Percentiles rank a stretch among this genome's conserved stretches.
Conservation (phyloP, 495 filamentous ascomycete species). For the Cercophora newfieldiana region DNA sequence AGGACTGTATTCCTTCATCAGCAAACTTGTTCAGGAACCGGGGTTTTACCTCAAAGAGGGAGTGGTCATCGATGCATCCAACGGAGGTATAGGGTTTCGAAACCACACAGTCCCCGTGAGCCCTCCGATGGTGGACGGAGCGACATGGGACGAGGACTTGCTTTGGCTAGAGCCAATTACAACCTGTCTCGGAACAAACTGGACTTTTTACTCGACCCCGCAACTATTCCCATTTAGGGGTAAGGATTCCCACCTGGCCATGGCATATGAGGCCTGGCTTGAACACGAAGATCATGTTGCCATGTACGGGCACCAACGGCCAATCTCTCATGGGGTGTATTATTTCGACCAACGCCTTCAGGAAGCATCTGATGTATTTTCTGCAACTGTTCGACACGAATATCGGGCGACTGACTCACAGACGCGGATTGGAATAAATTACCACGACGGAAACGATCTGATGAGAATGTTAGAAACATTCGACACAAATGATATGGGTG, state of each 20-base stretch:
- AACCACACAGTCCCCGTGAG: constrained; percentile 2
- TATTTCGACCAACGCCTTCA: not conserved
- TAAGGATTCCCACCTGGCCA: too few relatives aligned
- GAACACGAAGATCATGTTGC: not conserved
- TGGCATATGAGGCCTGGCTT: not conserved
- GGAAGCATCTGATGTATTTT: not conserved
- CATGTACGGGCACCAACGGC: not conserved
- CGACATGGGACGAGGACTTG: constrained; percentile 1
- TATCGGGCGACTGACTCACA: not conserved
- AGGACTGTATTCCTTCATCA: not conserved
- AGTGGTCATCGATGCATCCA: constrained; percentile 1
- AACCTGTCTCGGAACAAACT: constrained; percentile 7
- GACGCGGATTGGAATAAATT: not conserved
- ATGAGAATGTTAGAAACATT: not conserved
- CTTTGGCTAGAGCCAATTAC: not conserved
- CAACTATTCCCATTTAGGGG: too few relatives aligned
- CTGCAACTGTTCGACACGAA: not conserved
- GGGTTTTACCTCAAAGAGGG: constrained; percentile 4
- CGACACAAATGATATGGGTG: too few relatives aligned
- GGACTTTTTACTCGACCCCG: not conserved
- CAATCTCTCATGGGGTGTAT: not conserved
- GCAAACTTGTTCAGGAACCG: not conserved
- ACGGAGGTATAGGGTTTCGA: constrained; percentile 5
- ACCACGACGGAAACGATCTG: not conserved
- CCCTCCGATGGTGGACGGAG: not conserved